These are phyloP conservation scores for Claviceps purpurea DNA, from an alignment of 2,329 filamentous ascomycete species.

Conservation along the genomic window DNA sequence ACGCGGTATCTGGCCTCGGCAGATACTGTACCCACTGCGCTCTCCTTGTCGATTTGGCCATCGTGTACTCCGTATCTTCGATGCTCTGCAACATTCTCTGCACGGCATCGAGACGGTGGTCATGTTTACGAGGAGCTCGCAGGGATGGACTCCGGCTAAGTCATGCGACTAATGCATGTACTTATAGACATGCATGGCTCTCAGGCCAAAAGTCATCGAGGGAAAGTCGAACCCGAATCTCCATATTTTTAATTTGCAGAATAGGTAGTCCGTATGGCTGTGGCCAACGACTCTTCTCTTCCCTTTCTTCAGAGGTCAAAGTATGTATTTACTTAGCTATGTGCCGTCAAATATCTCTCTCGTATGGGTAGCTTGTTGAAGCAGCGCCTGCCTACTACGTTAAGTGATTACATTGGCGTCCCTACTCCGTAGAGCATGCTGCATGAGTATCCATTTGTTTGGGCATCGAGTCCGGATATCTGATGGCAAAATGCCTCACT, in stretches of 20 bases:
- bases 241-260: too few relatives aligned
- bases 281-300: too few relatives aligned
- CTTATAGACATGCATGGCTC: too few relatives aligned
- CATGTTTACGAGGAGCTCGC: too few relatives aligned
- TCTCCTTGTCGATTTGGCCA: neutral
- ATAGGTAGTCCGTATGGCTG: too few relatives aligned
- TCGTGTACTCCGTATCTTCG: neutral
- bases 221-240: too few relatives aligned
- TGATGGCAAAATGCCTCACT: neutral
- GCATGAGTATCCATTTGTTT: neutral
- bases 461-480: neutral
- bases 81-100: neutral
- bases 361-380: neutral
- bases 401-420: neutral
- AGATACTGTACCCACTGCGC: neutral
- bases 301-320: too few relatives aligned
- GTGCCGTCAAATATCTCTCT: too few relatives aligned
- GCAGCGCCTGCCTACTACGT: neutral
- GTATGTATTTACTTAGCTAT: too few relatives aligned
- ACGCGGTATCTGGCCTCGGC: neutral
- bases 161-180: too few relatives aligned
- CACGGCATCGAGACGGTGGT: neutral
- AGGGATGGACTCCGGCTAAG: too few relatives aligned
- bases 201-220: too few relatives aligned
- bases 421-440: neutral